phyloP scores from a whole-genome alignment of 83 land plant species.

The Picea mariana region DNA sequence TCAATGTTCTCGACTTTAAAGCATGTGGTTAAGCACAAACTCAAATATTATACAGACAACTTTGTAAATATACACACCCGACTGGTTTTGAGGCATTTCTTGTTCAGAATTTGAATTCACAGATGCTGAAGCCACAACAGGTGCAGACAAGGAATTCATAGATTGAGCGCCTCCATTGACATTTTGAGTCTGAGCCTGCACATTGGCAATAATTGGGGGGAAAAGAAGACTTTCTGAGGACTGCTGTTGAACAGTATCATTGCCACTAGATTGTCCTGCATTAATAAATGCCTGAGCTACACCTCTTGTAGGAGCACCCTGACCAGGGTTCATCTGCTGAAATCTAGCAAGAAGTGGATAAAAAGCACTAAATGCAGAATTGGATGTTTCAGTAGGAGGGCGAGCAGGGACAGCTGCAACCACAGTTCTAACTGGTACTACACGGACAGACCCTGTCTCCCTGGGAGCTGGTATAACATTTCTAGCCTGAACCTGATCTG shows the following conservation, averaged over 20 bases:
- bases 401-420: slow-evolving; percentile 49
- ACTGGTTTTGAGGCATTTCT: neutral
- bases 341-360: slow-evolving; percentile 36
- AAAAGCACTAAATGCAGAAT: slow-evolving; percentile 21
- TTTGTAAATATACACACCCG: neutral
- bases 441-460: slow-evolving; percentile 24
- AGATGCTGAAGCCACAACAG: neutral
- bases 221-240: slow-evolving; percentile 4
- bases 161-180: neutral
- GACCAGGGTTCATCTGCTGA: slow-evolving; percentile 25
- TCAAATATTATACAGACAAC: neutral
- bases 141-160: neutral
- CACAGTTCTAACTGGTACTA: slow-evolving; percentile 39
- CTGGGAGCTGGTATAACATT: slow-evolving; percentile 19
- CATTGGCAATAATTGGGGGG: slow-evolving; percentile 19
- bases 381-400: slow-evolving; percentile 13
- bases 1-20: neutral
- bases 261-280: slow-evolving; percentile 17
- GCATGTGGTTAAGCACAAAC: neutral
- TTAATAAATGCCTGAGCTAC: slow-evolving; percentile 10
- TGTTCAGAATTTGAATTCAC: neutral
- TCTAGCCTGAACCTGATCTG: slow-evolving; percentile 15
- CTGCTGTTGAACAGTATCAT: slow-evolving; percentile 20
- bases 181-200: slow-evolving; percentile 6
- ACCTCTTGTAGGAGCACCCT: slow-evolving; percentile 14